Evolutionary conservation across 805 yeast genomes (phyloP), one percentile per base, ranked within the genome.

Genomic region (Saccharomycopsis fermentans): DNA sequence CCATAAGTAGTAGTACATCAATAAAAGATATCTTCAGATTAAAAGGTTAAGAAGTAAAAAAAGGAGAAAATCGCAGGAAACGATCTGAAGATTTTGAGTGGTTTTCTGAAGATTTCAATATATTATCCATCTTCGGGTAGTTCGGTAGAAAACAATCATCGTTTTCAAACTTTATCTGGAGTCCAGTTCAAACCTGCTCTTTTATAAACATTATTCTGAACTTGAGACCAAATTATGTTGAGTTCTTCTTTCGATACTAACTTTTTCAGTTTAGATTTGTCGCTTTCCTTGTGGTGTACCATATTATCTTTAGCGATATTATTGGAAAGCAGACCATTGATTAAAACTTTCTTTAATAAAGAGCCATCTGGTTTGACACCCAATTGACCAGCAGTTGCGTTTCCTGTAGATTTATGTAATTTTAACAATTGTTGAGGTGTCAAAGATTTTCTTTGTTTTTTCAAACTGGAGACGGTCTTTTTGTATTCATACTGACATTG

Each of bases 401-500:
- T 53, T 32, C 59, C 47, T n/a, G 35, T 35, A 34, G 43, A 21
- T 12, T 59, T 29, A 59, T 63, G 35, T 55, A 60, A 32, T 9
- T 17, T 8, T 59, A 32, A 26, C 40, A 54, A 19, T 55, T 32
- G 26, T 61, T 57, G 37, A 55, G 37, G 34, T 52, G 55, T 14
- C 57, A 55, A 55, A 2, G 43, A 32, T 24, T 66, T 65, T 63
- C 77, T 76, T 66, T 70, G 69, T 64, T 70, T 74, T 63, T 79
- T 79, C 64, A 75, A 67, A 37, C 75, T 77, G 35, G 75, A 70
- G 62, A 86, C 78, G 50, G 73, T 72, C 55, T 72, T 72, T 65
- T 81, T 81, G 67, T 82, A 86, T 65, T 86, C 90, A 37, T 73
- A 71, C 21, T 89, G 76, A 64, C 90, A 83, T 67, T 86, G 90